Evolutionary conservation across 2,329 filamentous ascomycete genomes (phyloP), one percentile per base, ranked within the genome.

Genomic region (Colletotrichum sp.): DNA sequence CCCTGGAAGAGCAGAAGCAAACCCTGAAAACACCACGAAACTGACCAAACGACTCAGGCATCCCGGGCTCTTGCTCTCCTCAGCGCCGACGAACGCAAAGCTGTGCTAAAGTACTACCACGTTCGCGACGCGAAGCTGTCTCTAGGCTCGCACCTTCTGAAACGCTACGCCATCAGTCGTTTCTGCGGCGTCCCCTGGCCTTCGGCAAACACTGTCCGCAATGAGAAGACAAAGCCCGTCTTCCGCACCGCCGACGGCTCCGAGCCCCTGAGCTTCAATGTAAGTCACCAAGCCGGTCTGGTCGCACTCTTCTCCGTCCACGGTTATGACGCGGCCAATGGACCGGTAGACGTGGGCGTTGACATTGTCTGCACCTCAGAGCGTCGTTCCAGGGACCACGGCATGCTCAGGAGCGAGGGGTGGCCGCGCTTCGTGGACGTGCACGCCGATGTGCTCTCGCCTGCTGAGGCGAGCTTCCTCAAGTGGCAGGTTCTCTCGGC

Each of bases 361-460:
- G 95, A 96, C 82, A 88, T 96, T n/a, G 94, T 96, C 5, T 95
- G 93, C 82, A 92, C 93, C 3, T 89, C 90, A 71, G 95, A 96
- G 87, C 89, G 95, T 32, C 89, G 92, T 69, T 87, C 86, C n/a
- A 90, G 90, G 24, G 92, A 95, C 83, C 88, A 89, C 49, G 82
- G 91, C 64, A 88, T 95, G 68, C 81, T 81, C 30, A 82, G 84
- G 4, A 82, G 83, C 28, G 88, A 91, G 12, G 93, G 94, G 12
- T 95, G 95, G 87, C 83, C 89, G 15, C 85, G 84, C 62, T 96
- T 93, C 85, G 91, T 96, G 16, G 93, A 94, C 82, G 91, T 95
- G 80, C 94, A 95, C 84, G 88, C 89, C 10, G 93, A 94, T 68
- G 93, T 96, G 39, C 93, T 96, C 80, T 90, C 90, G 6, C 86